A percentile compares a stretch with the other conserved stretches of the same genome.
Conservation (phyloP, 805 yeast genomes). For the Candida insectorum region DNA sequence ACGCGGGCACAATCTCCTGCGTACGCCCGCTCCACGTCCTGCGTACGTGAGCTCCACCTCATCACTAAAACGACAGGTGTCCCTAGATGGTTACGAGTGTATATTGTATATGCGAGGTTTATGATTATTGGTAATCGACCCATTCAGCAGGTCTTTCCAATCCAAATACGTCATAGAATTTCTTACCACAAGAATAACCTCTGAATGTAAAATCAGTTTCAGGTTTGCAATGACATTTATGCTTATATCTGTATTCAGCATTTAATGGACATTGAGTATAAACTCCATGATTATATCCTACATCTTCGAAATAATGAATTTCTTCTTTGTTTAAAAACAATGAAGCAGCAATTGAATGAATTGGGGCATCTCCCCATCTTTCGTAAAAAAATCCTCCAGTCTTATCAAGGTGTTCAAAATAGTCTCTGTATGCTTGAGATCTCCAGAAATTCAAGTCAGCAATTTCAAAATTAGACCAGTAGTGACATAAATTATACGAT, state of each 20-base stretch:
- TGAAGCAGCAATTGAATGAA: conserved; percentile 74
- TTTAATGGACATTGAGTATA: conserved; percentile 57
- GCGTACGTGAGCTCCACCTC: too few species aligned
- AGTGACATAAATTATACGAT: conserved; percentile 68
- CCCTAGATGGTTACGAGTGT: too few species aligned
- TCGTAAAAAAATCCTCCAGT: conserved; percentile 81
- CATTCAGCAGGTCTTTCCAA: conserved; percentile 29
- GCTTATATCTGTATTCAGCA: conserved; percentile 19
- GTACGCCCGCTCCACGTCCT: too few species aligned
- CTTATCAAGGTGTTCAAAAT: conserved; percentile 59
- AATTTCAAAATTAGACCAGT: conserved; percentile 77
- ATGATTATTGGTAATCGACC: conserved; percentile 19
- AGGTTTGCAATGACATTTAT: conserved; percentile 37
- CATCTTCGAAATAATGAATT: conserved; percentile 70
- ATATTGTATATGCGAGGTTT: too few species aligned
- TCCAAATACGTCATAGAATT: conserved; percentile 28
- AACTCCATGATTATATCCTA: conserved; percentile 74
- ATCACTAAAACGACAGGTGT: too few species aligned
- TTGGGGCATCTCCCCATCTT: conserved; percentile 93
- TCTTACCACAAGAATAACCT: conserved; percentile 26
- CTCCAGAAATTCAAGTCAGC: conserved; percentile 74
- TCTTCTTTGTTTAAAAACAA: conserved; percentile 55
- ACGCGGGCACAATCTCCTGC: too few species aligned
- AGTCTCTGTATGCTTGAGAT: conserved; percentile 51
- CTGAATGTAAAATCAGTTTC: conserved; percentile 28